Percentiles rank a stretch among this genome's conserved stretches.
Conservation (phyloP, 108 stramenopile genomes). For the Thalassiosira profunda region DNA sequence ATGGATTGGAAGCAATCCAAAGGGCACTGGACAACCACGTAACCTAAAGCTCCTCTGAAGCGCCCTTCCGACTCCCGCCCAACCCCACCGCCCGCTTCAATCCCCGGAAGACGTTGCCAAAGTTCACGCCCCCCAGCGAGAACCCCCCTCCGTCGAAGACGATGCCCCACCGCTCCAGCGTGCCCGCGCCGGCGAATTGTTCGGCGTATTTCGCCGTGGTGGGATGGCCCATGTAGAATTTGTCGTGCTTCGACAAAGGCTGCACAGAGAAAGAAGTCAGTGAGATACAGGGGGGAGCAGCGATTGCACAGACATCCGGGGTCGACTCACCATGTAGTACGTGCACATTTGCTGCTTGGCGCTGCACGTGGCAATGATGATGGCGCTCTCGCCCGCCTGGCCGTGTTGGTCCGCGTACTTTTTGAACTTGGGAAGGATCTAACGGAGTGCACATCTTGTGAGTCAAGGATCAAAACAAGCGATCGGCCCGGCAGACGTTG, state of each 20-base stretch:
- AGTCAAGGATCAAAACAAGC: not conserved
- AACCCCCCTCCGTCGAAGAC: not conserved
- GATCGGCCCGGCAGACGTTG: not conserved
- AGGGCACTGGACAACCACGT: too few relatives aligned
- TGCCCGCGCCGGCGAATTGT: conserved; percentile 4
- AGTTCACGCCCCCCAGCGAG: conserved; percentile 2
- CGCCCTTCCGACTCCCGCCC: too few relatives aligned
- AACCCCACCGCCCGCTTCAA: conserved; percentile 17
- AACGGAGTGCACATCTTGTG: not conserved
- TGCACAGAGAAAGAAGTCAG: not conserved
- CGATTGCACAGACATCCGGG: not conserved
- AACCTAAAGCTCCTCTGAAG: too few relatives aligned
- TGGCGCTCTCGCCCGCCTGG: conserved; percentile 22
- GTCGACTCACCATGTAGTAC: conserved; percentile 60
- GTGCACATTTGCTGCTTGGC: conserved; percentile 71
- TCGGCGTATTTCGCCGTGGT: conserved; percentile 35
- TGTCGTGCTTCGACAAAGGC: conserved; percentile 57
- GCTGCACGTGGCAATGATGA: conserved; percentile 75
- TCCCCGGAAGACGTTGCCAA: conserved; percentile 24
- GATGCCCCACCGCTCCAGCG: conserved; percentile 12
- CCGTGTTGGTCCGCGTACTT: conserved; percentile 55
- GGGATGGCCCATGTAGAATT: conserved; percentile 61
- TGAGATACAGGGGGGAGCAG: not conserved
- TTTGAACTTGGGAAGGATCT: conserved; percentile 74
- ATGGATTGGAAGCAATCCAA: too few relatives aligned